Evolutionary conservation across 331 rosid genomes (phyloP).

Genomic region (Prunus yedoensis): DNA sequence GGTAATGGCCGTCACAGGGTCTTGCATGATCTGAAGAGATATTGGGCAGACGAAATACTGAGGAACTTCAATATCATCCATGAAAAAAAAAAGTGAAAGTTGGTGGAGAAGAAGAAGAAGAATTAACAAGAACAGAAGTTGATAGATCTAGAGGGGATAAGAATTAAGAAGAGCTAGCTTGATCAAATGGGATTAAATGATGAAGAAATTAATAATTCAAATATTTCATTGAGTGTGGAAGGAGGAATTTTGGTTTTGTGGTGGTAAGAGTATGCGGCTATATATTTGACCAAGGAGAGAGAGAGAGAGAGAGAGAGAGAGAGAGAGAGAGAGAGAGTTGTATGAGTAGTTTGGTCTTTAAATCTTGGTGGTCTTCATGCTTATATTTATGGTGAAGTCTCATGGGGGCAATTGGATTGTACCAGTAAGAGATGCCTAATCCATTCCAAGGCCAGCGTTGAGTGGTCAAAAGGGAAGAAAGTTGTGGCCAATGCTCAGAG

Average conservation of each 20-base stretch:
- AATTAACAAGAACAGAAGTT: neutral
- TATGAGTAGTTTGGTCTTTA: no score
- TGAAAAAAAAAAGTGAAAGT: neutral
- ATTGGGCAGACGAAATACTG: conserved; percentile 43
- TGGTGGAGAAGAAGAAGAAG: neutral
- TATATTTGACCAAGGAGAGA: conserved; percentile 3
- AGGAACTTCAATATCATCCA: conserved; percentile 46
- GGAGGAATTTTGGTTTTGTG: neutral
- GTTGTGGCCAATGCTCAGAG: neutral
- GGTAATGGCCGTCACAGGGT: conserved; percentile 42
- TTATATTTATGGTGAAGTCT: neutral
- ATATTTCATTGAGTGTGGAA: neutral
- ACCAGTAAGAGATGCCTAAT: neutral
- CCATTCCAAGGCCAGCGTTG: conserved; percentile 3
- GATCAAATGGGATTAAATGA: neutral
- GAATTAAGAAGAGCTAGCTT: neutral
- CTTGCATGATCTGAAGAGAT: conserved; percentile 47
- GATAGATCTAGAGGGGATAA: neutral
- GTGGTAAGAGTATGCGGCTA: conserved; percentile 51
- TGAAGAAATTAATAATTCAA: neutral
- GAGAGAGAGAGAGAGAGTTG: neutral
- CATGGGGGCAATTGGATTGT: neutral
- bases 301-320: no score
- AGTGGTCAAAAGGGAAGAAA: conserved; percentile 54
- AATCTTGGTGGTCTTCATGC: no score